Evolutionary conservation across 257 asterid genomes (phyloP).

Genomic region (Solanum pinnatisectum): DNA sequence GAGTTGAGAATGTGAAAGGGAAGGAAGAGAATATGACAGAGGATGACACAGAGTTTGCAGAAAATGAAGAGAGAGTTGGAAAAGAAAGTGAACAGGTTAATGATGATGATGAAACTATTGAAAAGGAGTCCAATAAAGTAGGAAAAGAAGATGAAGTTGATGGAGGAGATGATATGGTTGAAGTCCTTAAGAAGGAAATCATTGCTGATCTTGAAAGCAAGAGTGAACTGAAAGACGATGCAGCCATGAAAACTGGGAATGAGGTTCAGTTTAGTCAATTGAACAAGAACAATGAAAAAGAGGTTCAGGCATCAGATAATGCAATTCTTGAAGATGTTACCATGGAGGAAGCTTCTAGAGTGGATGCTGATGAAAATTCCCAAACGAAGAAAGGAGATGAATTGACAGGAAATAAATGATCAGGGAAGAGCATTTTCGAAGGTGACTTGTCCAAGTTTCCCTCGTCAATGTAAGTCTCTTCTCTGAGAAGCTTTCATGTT

Average conservation of each 20-base stretch:
- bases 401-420: neutral
- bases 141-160: neutral
- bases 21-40: constrained; percentile 7
- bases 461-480: constrained; percentile 16
- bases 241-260: neutral
- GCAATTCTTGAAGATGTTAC: neutral
- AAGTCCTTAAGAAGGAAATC: neutral
- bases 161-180: neutral
- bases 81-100: neutral
- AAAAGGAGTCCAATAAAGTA: neutral
- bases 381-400: constrained; percentile 5
- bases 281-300: neutral
- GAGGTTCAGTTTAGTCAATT: neutral
- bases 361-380: neutral
- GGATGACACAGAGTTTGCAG: neutral
- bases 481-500: neutral
- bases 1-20: constrained; percentile 3
- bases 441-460: constrained; percentile 21
- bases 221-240: neutral
- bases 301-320: neutral
- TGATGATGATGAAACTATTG: neutral
- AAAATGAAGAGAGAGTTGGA: neutral
- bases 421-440: constrained; percentile 22
- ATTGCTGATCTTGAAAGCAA: neutral
- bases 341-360: constrained; percentile 8